Conservation (phyloP, 106 monocot genomes). For the Posidonia australis region DNA sequence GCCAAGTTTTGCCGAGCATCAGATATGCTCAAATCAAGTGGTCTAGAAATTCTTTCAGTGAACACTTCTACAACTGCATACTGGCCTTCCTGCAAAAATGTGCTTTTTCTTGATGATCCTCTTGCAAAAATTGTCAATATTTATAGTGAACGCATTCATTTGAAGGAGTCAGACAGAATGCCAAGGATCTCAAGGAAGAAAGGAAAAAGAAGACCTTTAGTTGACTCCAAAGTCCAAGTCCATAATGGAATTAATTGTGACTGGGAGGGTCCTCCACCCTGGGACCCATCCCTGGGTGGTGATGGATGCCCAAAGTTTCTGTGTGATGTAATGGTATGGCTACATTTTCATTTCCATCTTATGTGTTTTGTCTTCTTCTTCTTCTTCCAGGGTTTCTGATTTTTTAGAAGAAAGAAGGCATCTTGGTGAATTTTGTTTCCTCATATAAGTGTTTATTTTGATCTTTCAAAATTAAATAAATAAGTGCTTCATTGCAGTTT, state of each 20-base stretch:
- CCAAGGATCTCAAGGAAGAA: constrained; percentile 56
- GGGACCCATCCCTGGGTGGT: constrained; percentile 75
- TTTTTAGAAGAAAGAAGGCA: too few species aligned
- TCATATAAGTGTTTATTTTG: too few species aligned
- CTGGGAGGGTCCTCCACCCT: constrained; percentile 72
- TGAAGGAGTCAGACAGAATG: constrained; percentile 73
- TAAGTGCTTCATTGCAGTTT: too few species aligned
- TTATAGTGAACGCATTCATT: constrained; percentile 55
- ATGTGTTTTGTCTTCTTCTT: too few species aligned
- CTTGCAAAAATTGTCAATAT: constrained; percentile 28
- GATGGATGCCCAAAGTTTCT: constrained; percentile 89
- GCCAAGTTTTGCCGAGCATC: constrained; percentile 35
- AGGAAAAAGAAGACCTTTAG: constrained; percentile 23
- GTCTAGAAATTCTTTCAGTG: constrained; percentile 11
- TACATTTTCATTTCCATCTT: too few species aligned
- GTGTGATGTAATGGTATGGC: constrained; percentile 88
- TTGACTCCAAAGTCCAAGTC: constrained; percentile 23
- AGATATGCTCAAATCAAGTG: constrained; percentile 41
- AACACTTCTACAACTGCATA: constrained; percentile 5
- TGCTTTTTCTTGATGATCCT: constrained; percentile 20
- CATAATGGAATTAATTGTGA: constrained; percentile 21
- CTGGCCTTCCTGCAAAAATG: constrained; percentile 11
- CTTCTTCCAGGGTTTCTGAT: too few species aligned
- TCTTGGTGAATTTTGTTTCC: too few species aligned
- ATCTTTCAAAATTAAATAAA: too few species aligned